A percentile compares a stretch with the other conserved stretches of the same genome.
Conservation (phyloP, 139 green algal species). For the Zygnema circumcarinatum region DNA sequence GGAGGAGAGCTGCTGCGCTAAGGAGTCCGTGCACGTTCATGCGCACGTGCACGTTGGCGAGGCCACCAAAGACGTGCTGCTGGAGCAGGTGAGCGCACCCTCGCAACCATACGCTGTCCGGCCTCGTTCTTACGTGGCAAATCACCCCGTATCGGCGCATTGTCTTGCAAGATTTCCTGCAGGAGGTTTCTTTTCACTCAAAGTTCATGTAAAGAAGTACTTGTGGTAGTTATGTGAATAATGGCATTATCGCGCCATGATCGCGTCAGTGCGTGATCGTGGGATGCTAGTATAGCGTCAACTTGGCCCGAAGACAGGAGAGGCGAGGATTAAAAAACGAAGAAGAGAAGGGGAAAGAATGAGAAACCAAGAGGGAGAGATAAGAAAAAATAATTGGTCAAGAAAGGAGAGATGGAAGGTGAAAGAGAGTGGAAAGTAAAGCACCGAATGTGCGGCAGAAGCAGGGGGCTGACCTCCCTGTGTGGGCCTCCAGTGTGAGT, state of each 20-base stretch:
- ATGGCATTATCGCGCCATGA: too few species aligned
- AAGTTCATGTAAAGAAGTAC: not conserved
- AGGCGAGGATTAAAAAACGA: too few species aligned
- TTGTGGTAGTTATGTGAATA: not conserved
- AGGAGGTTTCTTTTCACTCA: not conserved
- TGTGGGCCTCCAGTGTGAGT: not conserved
- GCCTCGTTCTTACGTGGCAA: not conserved
- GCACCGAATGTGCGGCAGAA: not conserved
- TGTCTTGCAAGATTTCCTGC: conserved; percentile 22
- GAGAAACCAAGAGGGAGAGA: not conserved
- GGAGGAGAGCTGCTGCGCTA: conserved; percentile 17
- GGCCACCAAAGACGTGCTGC: conserved; percentile 33
- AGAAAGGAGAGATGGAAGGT: too few species aligned
- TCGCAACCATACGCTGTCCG: not conserved
- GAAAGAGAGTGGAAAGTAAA: too few species aligned
- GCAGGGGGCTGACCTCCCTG: not conserved
- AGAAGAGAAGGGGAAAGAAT: too few species aligned
- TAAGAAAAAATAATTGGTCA: not conserved
- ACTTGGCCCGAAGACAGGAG: too few species aligned
- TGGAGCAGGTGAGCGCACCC: conserved; percentile 37
- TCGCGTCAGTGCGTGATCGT: too few species aligned
- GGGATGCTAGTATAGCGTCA: too few species aligned
- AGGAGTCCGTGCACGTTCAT: conserved; percentile 35
- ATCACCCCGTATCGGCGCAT: not conserved
- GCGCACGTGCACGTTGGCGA: conserved; percentile 45